Base-by-base conservation (phyloP, 2,329 filamentous ascomycete genomes). In the Ophiosphaerella korrae region DNA sequence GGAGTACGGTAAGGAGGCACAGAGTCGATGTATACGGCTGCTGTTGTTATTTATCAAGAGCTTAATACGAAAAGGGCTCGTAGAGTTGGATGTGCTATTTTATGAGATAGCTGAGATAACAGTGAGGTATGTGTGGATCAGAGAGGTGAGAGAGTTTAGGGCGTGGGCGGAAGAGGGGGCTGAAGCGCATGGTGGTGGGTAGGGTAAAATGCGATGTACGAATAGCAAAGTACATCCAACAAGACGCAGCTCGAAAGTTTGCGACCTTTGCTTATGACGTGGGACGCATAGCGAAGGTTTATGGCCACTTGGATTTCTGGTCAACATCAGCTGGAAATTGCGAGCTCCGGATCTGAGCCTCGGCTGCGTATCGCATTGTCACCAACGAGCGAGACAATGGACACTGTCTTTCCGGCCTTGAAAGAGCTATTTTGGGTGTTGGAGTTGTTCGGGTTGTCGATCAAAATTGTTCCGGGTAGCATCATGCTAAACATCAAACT, bases 41-140 rank as follows among this genome's bases (percentile, higher is more conserved):
- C 42, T 77, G 36, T 46, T 75, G 24, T 51, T 76, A 8, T 77
- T 76, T 48, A 65, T 76, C 29, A 64, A 64, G 44, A 76, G 72
- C 50, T 48, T 75, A 45, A 64, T 76, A 11, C 46, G 63, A 5
- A 74, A 73, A 47, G 67, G 56, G 16, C 41, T 73, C 23, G 40
- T 75, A 16, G 62, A 57, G 18, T 42, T 58, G 5, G 58, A 70
- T 24, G 62, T 64, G n/a, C 52, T 76, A 13, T 70, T 69, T 35
- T 75, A 68, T 49, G 74, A 77, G 50, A 72, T 76, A 31, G 66
- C 74, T 41, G 74, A 75, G 58, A 71, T 77, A 51, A 73, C 71
- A 33, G 66, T 71, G 36, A 50, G 73, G 43, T 77, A 73, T 54
- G 63, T 75, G 26, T 75, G 73, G 67, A 67, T 76, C 13, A 68